Evolutionary conservation across 2,329 filamentous ascomycete species (phyloP).

Genomic region (Colletotrichum brevisporum): DNA sequence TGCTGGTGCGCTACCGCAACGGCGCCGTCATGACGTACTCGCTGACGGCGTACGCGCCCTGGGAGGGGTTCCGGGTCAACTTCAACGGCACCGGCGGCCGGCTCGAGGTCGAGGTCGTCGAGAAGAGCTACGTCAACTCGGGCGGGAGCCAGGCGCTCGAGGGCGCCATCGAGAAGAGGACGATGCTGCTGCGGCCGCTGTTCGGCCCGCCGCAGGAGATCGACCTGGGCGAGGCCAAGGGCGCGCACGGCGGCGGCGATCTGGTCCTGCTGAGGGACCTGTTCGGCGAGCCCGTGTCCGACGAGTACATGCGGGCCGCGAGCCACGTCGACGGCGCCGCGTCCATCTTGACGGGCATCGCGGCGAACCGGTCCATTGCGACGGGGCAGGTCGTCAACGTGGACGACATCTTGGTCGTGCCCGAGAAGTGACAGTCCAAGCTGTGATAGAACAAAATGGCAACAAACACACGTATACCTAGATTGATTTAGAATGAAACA

Average conservation of each 20-base stretch:
- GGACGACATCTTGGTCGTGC: conserved; percentile 61
- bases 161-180: conserved; percentile 64
- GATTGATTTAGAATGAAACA: no score
- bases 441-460: background rate
- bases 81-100: conserved; percentile 72
- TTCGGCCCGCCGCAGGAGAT: conserved; percentile 71
- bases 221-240: conserved; percentile 64
- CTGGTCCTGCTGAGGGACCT: conserved; percentile 69
- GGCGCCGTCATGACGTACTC: conserved; percentile 72
- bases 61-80: conserved; percentile 71
- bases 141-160: conserved; percentile 70
- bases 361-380: conserved; percentile 70
- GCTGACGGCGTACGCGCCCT: conserved; percentile 72
- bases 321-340: conserved; percentile 71
- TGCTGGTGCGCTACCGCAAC: conserved; percentile 70
- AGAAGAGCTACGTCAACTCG: conserved; percentile 73
- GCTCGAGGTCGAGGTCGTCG: conserved; percentile 73
- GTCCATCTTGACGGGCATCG: conserved; percentile 72
- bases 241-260: conserved; percentile 74
- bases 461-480: no score
- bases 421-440: conserved; percentile 39
- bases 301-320: conserved; percentile 68
- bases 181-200: conserved; percentile 65
- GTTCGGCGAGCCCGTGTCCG: conserved; percentile 66
- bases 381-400: conserved; percentile 70